Conservation (phyloP, 2,329 filamentous ascomycete species). For the Colletotrichum magnum region DNA sequence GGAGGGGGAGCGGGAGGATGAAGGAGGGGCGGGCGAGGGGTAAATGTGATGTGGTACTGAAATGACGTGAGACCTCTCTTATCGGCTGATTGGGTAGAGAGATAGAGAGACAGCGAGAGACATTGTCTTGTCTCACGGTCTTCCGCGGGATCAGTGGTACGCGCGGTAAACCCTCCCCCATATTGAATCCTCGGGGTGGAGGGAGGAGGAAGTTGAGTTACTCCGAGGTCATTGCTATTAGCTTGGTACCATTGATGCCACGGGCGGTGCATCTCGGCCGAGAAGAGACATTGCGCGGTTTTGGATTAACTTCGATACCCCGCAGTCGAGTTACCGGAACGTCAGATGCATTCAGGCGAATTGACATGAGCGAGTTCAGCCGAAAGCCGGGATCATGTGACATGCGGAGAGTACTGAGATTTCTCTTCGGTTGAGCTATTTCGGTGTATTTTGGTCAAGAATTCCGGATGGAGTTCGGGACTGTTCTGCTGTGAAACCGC, state of each 20-base stretch:
- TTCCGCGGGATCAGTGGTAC: neutral
- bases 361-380: neutral
- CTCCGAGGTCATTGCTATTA: too few species aligned
- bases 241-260: too few species aligned
- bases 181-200: neutral
- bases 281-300: neutral
- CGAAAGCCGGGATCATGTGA: neutral
- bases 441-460: too few species aligned
- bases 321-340: slow-evolving; percentile 8
- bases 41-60: neutral
- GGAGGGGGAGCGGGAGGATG: slow-evolving; percentile 18
- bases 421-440: too few species aligned
- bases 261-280: neutral
- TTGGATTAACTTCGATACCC: slow-evolving; percentile 16
- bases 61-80: slow-evolving; percentile 38
- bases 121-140: slow-evolving; percentile 20
- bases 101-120: neutral
- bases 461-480: too few species aligned
- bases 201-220: neutral
- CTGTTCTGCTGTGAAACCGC: too few species aligned
- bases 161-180: slow-evolving; percentile 3
- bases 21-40: too few species aligned
- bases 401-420: too few species aligned
- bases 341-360: neutral
- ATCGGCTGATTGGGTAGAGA: slow-evolving; percentile 13